These are phyloP conservation scores for Primulina huaijiensis DNA, from an alignment of 257 asterid species.

Conservation along the genomic window DNA sequence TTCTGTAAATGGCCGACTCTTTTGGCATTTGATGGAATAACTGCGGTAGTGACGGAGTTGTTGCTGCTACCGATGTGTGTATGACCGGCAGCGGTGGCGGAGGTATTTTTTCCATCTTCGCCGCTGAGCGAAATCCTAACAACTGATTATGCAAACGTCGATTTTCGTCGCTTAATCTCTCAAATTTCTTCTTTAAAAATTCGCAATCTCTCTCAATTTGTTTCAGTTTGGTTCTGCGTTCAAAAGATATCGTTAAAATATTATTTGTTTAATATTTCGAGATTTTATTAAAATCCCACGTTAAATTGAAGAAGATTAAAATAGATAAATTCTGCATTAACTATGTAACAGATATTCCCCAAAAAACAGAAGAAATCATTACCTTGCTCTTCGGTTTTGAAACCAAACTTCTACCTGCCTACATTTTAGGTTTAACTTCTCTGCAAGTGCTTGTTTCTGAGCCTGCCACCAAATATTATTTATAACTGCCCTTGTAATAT, in stretches of 20 bases:
- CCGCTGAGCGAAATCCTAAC: slow-evolving; percentile 34
- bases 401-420: slow-evolving; percentile 74
- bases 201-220: slow-evolving; percentile 58
- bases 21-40: neutral
- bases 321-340: neutral
- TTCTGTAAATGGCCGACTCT: neutral
- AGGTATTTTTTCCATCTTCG: slow-evolving; percentile 15
- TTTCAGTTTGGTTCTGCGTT: slow-evolving; percentile 60
- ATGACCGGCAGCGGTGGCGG: neutral
- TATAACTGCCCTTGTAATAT: neutral
- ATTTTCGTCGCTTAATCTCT: slow-evolving; percentile 45
- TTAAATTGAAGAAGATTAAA: neutral
- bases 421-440: slow-evolving; percentile 41
- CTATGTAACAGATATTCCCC: neutral
- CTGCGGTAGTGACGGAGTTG: neutral
- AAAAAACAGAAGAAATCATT: neutral
- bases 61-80: too few relatives aligned
- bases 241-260: neutral
- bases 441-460: slow-evolving; percentile 48
- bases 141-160: slow-evolving; percentile 46
- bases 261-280: too few relatives aligned
- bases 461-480: slow-evolving; percentile 31
- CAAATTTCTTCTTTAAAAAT: slow-evolving; percentile 48
- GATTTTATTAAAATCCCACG: neutral
- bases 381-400: slow-evolving; percentile 70